Evolutionary conservation across 2,329 filamentous ascomycete genomes (phyloP), one percentile per base, ranked within the genome.

Genomic region (Fusarium cyanostomum): DNA sequence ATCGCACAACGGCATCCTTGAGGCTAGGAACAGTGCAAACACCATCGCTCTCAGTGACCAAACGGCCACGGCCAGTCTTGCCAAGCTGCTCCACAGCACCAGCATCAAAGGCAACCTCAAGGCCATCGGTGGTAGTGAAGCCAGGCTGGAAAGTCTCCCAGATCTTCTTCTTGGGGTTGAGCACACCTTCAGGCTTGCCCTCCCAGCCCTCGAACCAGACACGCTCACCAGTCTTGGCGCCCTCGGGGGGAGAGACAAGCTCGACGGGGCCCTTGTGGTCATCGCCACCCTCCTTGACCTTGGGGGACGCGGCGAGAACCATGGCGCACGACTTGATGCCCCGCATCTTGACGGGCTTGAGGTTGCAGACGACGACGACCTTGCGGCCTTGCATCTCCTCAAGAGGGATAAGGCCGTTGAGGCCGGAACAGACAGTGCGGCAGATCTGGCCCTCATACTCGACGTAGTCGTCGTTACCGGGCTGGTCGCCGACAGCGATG

Each of bases 81-180:
- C 89, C 88, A 57, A 94, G 81, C 77, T 90, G 87, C 78, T 92
- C 89, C 31, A 97, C 92, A 41, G 82, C 88, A 39, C 80, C 84
- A 4, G 91, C 91, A 72, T 98, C 91, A 74, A 98, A 99, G 0
- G 85, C 93, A 31, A 97, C 94, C 78, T 94, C 91, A 48, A 94
- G 82, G 42, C 78, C 79, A 8, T 90, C 89, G 2, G 90, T 96
- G 8, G 94, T 99, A 27, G 92, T 96, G 81, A 98, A 98, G 0
- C 94, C 95, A 1, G 94, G 93, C 84, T 98, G 94, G 80, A 97
- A 92, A 9, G 86, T 92, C 84, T 99, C 95, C 94, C 94, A 98
- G 61, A 98, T 83, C 89, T 98, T 98, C 89, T 98, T 99, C 89
- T 99, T 99, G 56, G 95, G 95, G 84, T 98, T 99, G 56, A 99